Base-by-base conservation (phyloP, 768 basidiomycete species). In the Lactarius vividus region DNA sequence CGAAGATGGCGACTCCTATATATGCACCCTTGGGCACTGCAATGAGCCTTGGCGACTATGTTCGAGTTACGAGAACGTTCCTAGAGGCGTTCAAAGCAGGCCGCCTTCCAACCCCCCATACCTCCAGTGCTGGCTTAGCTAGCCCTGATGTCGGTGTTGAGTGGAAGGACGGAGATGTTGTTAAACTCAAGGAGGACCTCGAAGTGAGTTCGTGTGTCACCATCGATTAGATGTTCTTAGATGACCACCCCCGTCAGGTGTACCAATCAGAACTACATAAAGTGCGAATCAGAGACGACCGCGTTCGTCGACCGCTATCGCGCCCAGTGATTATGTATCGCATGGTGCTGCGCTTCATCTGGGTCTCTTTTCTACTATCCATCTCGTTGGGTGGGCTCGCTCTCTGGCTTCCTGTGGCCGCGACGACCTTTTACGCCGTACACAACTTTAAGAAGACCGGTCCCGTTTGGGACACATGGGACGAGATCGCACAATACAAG, bases 401-500 rank as follows among this genome's bases (percentile, higher is more conserved):
- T n/a, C 81, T 95, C 49, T 95, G 94, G 94, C 64, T 85, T 6
- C 94, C 94, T 1, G 79, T 94, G 16, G 93, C 94, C 71, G 69
- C 78, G 59, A 85, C 87, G 23, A 89, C 91, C 1, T 84, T 86
- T 69, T 82, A 84, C 71, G 88, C 84, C 2, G 89, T 89, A 26
- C 83, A 82, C 71, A 86, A 87, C 69, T 91, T 91, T 80, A 91
- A 89, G 76, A 88, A 86, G 77, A 88, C 83, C 0, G 92, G 92
- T 0, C 91, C 91, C 0, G 82, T 90, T 42, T 90, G 88, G 79
- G 90, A 94, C 72, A 93, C 91, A 0, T 93, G 86, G 83, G 93
- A 94, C 71, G 92, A 94, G 74, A 92, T 94, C 68, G 91, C 92
- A 13, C 91, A 94, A 73, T 91, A 92, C 76, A 94, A 94, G 74